Evolutionary conservation across 2,329 filamentous ascomycete species (phyloP), one percentile per base, ranked within the genome.

Genomic region (Orbilia brochopaga): DNA sequence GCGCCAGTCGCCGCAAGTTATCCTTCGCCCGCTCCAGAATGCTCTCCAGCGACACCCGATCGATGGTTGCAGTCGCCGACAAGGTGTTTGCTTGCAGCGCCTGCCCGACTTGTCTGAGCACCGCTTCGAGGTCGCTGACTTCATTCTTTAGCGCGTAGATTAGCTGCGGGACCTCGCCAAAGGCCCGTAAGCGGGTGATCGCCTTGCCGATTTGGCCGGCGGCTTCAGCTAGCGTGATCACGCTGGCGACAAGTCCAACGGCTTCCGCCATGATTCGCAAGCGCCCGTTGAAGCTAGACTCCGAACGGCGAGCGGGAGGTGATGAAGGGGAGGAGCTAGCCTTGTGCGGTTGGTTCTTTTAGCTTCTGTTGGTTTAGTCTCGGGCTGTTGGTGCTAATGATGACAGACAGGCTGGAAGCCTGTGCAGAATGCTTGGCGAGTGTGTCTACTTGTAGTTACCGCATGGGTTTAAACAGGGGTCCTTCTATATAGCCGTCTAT

Each of bases 141-240:
- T 57, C 54, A 21, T 57, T 57, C 24, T 57, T 57, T 24, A 57
- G 54, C 8, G 54, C 54, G 32, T 57, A 57, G 54, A 57, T 35
- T 44, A 42, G 54, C 35, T 57, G 54, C 8, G 54, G 54, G n/a
- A 57, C 54, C 17, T 57, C 35, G 35, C 54, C 54, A 57, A 57
- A 44, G 15, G 30, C 19, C 17, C 54, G 54, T 27, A 44, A 24
- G n/a, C 54, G 54, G 54, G 54, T 42, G 15, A 57, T 57, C 19
- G 54, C 35, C 21, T 57, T 57, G 54, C 54, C 54, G 35, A 57
- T 57, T 21, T 42, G 35, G 54, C 35, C 35, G 23, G 54, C 54
- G 3, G 21, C 54, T 40, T 57, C 27, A 11, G 54, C 54, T 57
- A 57, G 54, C 35, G 54, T 57, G n/a, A 57, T 2, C 8, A 57